Evolutionary conservation across 495 filamentous ascomycete species (phyloP).

Genomic region (Neurospora sp.): DNA sequence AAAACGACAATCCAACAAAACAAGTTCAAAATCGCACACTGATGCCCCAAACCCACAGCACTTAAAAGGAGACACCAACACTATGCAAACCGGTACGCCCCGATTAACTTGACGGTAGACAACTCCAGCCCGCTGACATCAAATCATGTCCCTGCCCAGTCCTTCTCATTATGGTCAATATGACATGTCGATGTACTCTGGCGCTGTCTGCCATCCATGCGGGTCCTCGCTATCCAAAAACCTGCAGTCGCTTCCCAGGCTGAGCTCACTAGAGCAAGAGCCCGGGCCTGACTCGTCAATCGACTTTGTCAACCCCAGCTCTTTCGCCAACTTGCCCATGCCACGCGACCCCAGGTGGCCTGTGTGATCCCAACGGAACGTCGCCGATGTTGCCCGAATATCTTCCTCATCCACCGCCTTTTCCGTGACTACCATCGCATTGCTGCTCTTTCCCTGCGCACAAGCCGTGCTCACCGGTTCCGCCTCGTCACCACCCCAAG

Average conservation of each 20-base stretch:
- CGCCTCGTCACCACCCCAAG: conserved; percentile 8
- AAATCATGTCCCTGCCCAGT: not conserved
- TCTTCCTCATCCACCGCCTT: not conserved
- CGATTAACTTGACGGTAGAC: not conserved
- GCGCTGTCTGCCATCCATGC: conserved; percentile 11
- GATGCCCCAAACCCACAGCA: not conserved
- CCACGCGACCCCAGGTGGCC: not conserved
- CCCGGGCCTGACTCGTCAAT: not conserved
- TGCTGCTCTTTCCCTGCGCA: not conserved
- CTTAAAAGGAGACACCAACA: not conserved
- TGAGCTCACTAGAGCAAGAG: not conserved
- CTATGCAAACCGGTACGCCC: not conserved
- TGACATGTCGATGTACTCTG: not conserved
- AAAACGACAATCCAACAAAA: not conserved
- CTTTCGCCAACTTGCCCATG: not conserved
- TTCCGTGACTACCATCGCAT: not conserved
- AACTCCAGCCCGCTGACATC: not conserved
- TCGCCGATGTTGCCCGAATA: not conserved
- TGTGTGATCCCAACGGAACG: conserved; percentile 8
- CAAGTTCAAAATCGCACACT: not conserved
- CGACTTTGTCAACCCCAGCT: not conserved
- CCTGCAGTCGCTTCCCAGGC: not conserved
- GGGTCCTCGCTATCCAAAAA: conserved; percentile 19
- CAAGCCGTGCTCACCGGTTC: not conserved
- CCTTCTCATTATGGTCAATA: not conserved